These are phyloP conservation scores for Mangifera indica DNA, from an alignment of 345 rosid species.

Conservation along the genomic window DNA sequence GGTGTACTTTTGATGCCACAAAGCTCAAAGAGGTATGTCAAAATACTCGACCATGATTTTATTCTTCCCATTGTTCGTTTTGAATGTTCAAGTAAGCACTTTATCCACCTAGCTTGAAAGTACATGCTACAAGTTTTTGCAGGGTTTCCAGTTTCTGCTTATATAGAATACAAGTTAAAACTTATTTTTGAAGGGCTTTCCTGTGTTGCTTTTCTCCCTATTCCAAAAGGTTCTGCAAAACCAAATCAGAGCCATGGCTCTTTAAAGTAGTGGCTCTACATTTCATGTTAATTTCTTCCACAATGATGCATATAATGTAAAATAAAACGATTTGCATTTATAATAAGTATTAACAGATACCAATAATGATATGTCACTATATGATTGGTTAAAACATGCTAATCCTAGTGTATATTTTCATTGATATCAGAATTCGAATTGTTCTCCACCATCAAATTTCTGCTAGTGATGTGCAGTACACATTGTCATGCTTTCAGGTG, in stretches of 20 bases:
- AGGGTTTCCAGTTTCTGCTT: neutral
- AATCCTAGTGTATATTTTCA: neutral
- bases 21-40: conserved; percentile 36
- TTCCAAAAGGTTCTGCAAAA: neutral
- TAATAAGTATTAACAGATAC: no score
- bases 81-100: neutral
- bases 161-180: no score
- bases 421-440: conserved; percentile 59
- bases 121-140: neutral
- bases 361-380: no score
- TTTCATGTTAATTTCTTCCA: neutral
- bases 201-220: neutral
- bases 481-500: conserved; percentile 70
- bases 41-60: neutral
- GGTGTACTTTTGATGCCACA: conserved; percentile 38
- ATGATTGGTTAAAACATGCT: neutral
- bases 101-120: neutral
- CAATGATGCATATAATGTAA: no score
- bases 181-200: no score
- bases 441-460: conserved; percentile 89
- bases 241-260: neutral
- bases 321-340: no score
- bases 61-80: neutral
- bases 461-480: conserved; percentile 62
- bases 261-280: no score